Percentiles rank a stretch among this genome's conserved stretches.
These are phyloP conservation scores for Candida khao-thaluensis DNA, from an alignment of 805 yeast genomes.

Conservation along the genomic window DNA sequence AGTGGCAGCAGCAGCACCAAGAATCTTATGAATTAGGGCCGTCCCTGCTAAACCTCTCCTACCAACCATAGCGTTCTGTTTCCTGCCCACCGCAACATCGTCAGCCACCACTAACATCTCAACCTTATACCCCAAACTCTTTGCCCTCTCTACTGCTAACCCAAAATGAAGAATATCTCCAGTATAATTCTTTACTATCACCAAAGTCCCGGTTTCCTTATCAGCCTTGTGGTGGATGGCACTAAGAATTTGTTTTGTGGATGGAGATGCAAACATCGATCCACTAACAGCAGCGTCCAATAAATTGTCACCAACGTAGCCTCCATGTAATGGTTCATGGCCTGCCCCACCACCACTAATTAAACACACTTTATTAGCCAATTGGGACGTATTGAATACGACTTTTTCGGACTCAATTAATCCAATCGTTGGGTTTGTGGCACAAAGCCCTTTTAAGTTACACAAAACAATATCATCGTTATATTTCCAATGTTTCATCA, in stretches of 20 bases:
- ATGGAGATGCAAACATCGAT: constrained; percentile 89
- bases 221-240: constrained; percentile 60
- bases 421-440: constrained; percentile 53
- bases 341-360: constrained; percentile 95
- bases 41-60: constrained; percentile 95
- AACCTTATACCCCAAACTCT: constrained; percentile 68
- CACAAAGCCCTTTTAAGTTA: constrained; percentile 52
- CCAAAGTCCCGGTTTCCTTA: constrained; percentile 60
- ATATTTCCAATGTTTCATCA: constrained; percentile 52
- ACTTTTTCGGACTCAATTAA: constrained; percentile 59
- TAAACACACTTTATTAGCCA: constrained; percentile 59
- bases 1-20: constrained; percentile 64
- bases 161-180: constrained; percentile 95
- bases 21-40: constrained; percentile 76
- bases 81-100: constrained; percentile 91
- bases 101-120: constrained; percentile 81
- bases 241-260: constrained; percentile 81
- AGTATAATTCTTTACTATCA: constrained; percentile 88
- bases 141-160: constrained; percentile 84
- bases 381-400: constrained; percentile 42
- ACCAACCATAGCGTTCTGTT: constrained; percentile 88
- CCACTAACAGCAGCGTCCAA: constrained; percentile 90
- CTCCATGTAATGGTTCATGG: constrained; percentile 93
- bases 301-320: constrained; percentile 82
- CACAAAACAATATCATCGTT: constrained; percentile 46